phyloP scores from a whole-genome alignment of 305 asterid genomes.

The Fraxinus albicans region DNA sequence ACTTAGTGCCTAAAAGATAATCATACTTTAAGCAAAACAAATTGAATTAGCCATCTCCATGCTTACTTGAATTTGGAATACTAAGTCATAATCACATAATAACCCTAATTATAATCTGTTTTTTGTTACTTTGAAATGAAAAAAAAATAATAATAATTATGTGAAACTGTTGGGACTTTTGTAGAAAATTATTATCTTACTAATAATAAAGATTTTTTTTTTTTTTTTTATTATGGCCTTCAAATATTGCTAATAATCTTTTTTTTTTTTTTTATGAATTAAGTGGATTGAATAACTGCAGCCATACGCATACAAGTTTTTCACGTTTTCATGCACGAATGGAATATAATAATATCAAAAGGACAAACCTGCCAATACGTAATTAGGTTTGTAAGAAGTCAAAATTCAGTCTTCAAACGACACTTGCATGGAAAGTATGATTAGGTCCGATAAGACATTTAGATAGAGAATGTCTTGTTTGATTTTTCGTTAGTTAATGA shows the following conservation, averaged over 20 bases:
- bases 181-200: neutral
- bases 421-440: neutral
- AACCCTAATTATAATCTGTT: neutral
- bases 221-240: conserved; percentile 15
- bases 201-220: too few relatives aligned
- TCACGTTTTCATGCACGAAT: neutral
- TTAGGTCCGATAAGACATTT: neutral
- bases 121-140: neutral
- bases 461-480: neutral
- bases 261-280: neutral
- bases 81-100: neutral
- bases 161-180: neutral
- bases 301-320: neutral
- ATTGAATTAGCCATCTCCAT: too few relatives aligned
- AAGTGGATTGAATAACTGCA: neutral
- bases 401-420: neutral
- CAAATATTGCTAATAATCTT: neutral
- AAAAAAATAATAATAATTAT: too few relatives aligned
- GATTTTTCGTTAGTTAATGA: neutral
- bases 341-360: neutral
- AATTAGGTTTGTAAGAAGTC: neutral
- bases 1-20: neutral
- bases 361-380: neutral
- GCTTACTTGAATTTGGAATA: too few relatives aligned
- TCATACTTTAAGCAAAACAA: too few relatives aligned